phyloP scores from a whole-genome alignment of 345 rosid genomes.

The Hibiscus trionum region DNA sequence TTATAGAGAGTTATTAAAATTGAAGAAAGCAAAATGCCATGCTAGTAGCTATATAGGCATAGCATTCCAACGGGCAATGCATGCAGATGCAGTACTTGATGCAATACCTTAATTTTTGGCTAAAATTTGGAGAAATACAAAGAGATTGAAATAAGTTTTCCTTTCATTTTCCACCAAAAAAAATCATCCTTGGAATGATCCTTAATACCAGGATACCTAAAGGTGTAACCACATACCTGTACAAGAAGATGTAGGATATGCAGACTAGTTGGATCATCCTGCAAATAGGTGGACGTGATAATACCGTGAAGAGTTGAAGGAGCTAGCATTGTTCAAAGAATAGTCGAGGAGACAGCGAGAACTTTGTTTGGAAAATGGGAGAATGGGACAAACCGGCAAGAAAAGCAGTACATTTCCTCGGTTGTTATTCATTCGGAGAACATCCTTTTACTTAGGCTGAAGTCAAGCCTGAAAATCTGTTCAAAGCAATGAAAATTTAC shows the following conservation, averaged over 20 bases:
- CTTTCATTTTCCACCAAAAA: too few species aligned
- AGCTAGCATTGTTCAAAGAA: neutral
- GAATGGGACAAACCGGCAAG: too few species aligned
- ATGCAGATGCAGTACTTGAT: neutral
- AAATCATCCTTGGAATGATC: too few species aligned
- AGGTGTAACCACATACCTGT: conserved; percentile 17
- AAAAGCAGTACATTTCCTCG: too few species aligned
- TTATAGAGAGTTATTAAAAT: neutral
- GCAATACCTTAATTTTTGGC: neutral
- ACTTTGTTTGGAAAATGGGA: conserved; percentile 3
- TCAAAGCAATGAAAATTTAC: conserved; percentile 28
- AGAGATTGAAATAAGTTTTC: neutral
- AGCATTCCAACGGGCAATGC: neutral
- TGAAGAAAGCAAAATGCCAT: neutral
- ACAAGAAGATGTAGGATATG: conserved; percentile 8
- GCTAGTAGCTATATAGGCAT: too few species aligned
- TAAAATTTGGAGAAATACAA: neutral
- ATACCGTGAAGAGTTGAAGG: neutral
- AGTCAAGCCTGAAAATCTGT: conserved; percentile 32
- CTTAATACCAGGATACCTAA: too few species aligned
- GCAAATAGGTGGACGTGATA: neutral
- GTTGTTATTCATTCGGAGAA: neutral
- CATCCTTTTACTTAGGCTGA: conserved; percentile 18
- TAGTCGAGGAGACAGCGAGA: neutral
- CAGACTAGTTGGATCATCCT: neutral